phyloP scores from a whole-genome alignment of 202 grass and related monocot species.

The Cymbopogon flexuosus region DNA sequence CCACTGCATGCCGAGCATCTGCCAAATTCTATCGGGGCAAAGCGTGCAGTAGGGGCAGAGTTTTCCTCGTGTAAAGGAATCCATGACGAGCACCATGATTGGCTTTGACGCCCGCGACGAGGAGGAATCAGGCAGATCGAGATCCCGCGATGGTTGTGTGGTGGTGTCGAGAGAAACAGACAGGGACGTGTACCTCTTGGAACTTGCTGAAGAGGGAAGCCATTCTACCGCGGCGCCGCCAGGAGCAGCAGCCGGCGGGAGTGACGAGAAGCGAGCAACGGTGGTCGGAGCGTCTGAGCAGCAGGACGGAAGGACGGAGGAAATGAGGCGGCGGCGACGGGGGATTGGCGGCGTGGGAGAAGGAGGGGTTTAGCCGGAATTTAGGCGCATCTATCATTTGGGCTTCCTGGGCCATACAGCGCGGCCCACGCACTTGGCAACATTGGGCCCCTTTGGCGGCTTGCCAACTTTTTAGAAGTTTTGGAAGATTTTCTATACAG shows the following conservation, averaged over 20 bases:
- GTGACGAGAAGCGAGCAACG: not conserved
- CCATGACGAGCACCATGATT: not conserved
- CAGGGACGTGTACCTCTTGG: slow-evolving; percentile 41
- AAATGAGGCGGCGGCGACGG: not conserved
- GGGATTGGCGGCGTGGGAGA: not conserved
- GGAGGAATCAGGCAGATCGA: slow-evolving; percentile 25
- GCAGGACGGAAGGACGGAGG: not conserved
- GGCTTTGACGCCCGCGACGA: not conserved
- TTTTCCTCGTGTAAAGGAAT: not conserved
- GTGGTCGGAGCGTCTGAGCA: not conserved
- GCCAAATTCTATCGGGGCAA: not conserved
- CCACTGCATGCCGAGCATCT: not conserved
- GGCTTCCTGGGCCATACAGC: not conserved
- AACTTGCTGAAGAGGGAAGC: slow-evolving; percentile 83
- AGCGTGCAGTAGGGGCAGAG: not conserved
- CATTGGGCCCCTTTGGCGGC: too few relatives aligned
- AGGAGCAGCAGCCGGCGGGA: not conserved
- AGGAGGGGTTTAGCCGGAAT: slow-evolving; percentile 6
- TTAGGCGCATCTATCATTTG: not conserved
- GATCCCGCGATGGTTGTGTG: slow-evolving; percentile 16
- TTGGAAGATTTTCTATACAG: too few relatives aligned
- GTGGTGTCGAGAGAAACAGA: not conserved
- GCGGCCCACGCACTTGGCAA: not conserved
- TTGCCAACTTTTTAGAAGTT: too few relatives aligned
- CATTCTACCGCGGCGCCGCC: slow-evolving; percentile 35